Percentiles rank a stretch among this genome's conserved stretches.
phyloP scores from a whole-genome alignment of 2,329 filamentous ascomycete genomes.

The Xylariaceae sp. region DNA sequence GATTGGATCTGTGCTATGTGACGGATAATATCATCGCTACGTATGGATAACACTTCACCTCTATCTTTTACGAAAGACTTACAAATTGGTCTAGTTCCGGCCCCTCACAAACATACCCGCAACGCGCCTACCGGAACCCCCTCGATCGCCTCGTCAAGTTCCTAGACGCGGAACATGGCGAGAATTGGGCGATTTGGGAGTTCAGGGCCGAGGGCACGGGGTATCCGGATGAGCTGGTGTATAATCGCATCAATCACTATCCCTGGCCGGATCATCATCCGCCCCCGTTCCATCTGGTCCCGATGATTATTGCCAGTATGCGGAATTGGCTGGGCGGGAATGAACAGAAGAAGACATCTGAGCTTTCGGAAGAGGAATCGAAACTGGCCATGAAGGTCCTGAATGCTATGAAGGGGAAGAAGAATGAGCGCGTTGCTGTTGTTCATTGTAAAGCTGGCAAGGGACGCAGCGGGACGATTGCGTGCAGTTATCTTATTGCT shows the following conservation, averaged over 20 bases:
- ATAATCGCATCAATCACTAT: conserved; percentile 80
- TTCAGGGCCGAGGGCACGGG: conserved; percentile 95
- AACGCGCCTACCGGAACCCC: conserved; percentile 89
- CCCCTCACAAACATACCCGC: conserved; percentile 81
- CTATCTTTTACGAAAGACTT: neutral
- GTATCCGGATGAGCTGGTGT: conserved; percentile 86
- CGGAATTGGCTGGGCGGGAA: conserved; percentile 70
- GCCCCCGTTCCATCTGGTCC: conserved; percentile 83
- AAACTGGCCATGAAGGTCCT: conserved; percentile 25
- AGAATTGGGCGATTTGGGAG: conserved; percentile 94
- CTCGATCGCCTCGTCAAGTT: conserved; percentile 82
- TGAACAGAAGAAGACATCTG: conserved; percentile 33
- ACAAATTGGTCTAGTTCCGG: conserved; percentile 61
- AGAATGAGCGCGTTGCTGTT: conserved; percentile 63
- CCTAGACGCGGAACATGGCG: conserved; percentile 76
- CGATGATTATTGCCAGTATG: conserved; percentile 88
- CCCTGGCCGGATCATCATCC: conserved; percentile 98
- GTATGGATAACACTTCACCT: conserved; percentile 33
- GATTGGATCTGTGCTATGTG: conserved; percentile 92
- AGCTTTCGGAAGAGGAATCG: conserved; percentile 15
- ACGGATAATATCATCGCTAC: conserved; percentile 69
- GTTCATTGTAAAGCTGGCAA: conserved; percentile 98
- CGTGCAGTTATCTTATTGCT: conserved; percentile 83
- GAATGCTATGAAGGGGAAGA: conserved; percentile 33
- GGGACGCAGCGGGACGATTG: conserved; percentile 81